Evolutionary conservation across 2,329 filamentous ascomycete genomes (phyloP), one percentile per base, ranked within the genome.

Genomic region (Blastomyces silverae): DNA sequence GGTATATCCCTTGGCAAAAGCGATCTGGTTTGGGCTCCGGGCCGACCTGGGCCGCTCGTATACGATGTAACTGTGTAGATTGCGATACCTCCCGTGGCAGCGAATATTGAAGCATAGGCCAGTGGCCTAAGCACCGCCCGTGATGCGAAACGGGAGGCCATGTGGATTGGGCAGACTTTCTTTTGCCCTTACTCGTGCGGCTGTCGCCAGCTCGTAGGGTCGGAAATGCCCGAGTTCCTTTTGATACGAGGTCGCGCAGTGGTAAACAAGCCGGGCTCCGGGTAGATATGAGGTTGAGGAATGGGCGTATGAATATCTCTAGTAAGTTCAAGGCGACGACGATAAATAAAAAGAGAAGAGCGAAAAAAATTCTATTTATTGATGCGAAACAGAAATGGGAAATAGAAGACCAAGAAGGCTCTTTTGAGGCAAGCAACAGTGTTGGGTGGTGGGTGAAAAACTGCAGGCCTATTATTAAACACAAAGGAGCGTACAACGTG

Each of bases 1-100:
- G 72, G 72, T 22, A 71, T 71, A 17, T 53, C 44, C 8, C 28
- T 34, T 31, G 59, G 44, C 42, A 61, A 37, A 8, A 37, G 25
- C 31, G 59, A 48, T 61, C n/a, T 50, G 25, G 17, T 57, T 8
- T 39, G 28, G 44, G 28, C 17, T 28, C 48, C 20, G 25, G 61
- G 15, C 8, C 25, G 4, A 6, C n/a, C 17, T 15, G n/a, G 48
- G 50, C 17, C 39, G 31, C 22, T 55, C 20, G 52, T 46, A 34
- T 25, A n/a, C 2, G 61, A 62, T 53, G 48, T 22, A 31, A 62
- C 31, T 5, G 61, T 55, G 61, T 62, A 62, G 50, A 62, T 42
- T 7, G 61, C 61, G 20, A 62, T 48, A 25, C 48, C 34, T 11
- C 61, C 61, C 4, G 61, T 55, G 61, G 50, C 50, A 20, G 50